A percentile compares a stretch with the other conserved stretches of the same genome.
Conservation (phyloP, 2,329 filamentous ascomycete species). For the Trichoderma citrinoviride region DNA sequence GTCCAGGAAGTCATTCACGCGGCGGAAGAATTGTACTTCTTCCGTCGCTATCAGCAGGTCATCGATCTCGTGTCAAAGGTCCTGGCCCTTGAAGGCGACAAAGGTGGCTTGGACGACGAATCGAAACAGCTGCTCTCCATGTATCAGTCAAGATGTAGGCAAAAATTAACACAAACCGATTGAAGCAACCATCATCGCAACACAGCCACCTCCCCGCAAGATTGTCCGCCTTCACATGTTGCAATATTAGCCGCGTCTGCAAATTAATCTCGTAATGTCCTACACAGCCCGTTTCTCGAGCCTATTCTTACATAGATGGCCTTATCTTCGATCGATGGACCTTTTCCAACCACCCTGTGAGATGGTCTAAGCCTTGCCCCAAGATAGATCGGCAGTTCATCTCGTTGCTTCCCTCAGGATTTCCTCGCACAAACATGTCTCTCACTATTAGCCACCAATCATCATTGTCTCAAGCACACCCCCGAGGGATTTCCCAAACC, state of each 20-base stretch:
- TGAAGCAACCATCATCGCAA: neutral
- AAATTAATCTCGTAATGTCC: neutral
- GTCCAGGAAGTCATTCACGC: slow-evolving; percentile 54
- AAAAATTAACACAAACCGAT: slow-evolving; percentile 29
- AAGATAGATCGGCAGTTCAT: neutral
- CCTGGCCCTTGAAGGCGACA: slow-evolving; percentile 32
- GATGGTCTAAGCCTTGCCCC: neutral
- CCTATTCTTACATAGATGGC: neutral
- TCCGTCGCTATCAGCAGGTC: slow-evolving; percentile 46
- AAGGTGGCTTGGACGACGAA: slow-evolving; percentile 43
- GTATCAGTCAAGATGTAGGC: slow-evolving; percentile 44
- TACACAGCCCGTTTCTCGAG: slow-evolving; percentile 9
- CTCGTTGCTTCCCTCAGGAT: neutral
- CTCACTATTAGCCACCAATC: neutral
- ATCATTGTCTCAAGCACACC: neutral
- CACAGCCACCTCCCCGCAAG: neutral
- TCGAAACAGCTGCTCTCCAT: slow-evolving; percentile 39
- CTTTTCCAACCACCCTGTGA: neutral
- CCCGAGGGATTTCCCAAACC: neutral
- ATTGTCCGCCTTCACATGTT: neutral
- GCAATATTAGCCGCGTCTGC: neutral
- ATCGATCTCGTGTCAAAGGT: slow-evolving; percentile 40
- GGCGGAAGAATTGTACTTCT: slow-evolving; percentile 58
- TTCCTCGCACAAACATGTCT: neutral
- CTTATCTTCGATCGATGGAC: neutral